Evolutionary conservation across 108 stramenopile species (phyloP), one percentile per base, ranked within the genome.

Genomic region (Stephanodiscus triporus): DNA sequence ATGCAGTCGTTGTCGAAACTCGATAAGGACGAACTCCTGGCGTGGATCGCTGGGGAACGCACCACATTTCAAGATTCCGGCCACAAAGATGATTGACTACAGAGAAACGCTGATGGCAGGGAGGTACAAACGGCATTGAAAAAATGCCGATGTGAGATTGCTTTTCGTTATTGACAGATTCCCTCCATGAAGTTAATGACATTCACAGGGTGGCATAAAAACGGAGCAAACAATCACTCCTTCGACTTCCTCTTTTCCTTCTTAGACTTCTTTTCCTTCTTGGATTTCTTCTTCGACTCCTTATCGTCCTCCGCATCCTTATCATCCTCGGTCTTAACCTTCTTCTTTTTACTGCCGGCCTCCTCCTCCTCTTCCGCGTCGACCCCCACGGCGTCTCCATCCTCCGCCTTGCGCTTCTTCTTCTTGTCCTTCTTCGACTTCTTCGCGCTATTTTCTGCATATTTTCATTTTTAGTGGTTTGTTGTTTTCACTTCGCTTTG

Each of bases 371-470:
- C n/a, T n/a, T 73, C 56, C 43, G 58, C 64, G 17, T 68, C 59
- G 2, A 70, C 86, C 40, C 27, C 83, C 14, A 70, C 81, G 11
- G 37, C 71, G 14, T 81, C 85, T 0, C 51, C 66, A 14, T 72
- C 77, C 19, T 94, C 80, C 47, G 78, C 77, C 81, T 95, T 94
- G 54, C 95, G 89, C 62, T 92, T 88, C 76, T 93, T 57, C 80
- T 87, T 89, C 68, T 78, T 78, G 13, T 84, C 85, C 61, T 90
- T 87, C 72, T 89, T 86, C 59, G 75, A 83, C 53, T 91, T 78
- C 38, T 79, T 86, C 68, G 81, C 72, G 27, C 81, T 84, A n/a
- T n/a, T n/a, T n/a, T n/a, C n/a, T n/a, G n/a, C n/a, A n/a, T n/a
- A n/a, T n/a, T n/a, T n/a, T n/a, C n/a, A n/a, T n/a, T n/a, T n/a